Conservation (phyloP, 2,329 filamentous ascomycete genomes). For the Hypoxylon sp. region DNA sequence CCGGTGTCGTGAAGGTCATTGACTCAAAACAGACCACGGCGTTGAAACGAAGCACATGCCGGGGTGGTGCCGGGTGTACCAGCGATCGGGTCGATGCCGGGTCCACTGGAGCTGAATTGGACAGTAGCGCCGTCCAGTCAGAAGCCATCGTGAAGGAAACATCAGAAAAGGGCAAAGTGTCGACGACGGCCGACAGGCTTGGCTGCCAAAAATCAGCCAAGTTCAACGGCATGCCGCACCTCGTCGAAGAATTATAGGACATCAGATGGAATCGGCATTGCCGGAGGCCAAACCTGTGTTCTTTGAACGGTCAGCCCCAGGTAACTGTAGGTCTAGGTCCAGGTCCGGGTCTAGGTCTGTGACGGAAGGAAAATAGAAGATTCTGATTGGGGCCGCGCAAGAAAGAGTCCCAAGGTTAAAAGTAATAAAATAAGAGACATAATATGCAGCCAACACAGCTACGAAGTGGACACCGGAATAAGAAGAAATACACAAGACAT, state of each 20-base stretch:
- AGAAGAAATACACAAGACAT: slow-evolving; percentile 7
- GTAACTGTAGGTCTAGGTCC: slow-evolving; percentile 9
- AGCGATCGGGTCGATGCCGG: slow-evolving; percentile 7
- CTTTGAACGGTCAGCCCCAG: slow-evolving; percentile 29
- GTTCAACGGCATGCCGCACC: slow-evolving; percentile 37
- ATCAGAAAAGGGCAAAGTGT: slow-evolving; percentile 39
- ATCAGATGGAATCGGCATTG: slow-evolving; percentile 31
- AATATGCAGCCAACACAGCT: slow-evolving; percentile 12
- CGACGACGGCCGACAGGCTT: slow-evolving; percentile 33
- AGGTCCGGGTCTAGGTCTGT: slow-evolving; percentile 28
- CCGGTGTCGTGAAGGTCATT: slow-evolving; percentile 15
- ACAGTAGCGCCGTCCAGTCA: slow-evolving; percentile 27
- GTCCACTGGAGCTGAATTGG: slow-evolving; percentile 23
- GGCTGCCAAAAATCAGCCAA: slow-evolving; percentile 35
- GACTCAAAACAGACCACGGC: slow-evolving; percentile 25
- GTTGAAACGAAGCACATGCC: slow-evolving; percentile 12
- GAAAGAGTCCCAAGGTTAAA: slow-evolving; percentile 25
- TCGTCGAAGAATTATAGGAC: slow-evolving; percentile 34
- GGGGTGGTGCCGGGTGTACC: slow-evolving; percentile 11
- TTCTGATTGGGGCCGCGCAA: slow-evolving; percentile 36
- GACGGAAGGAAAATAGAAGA: slow-evolving; percentile 9
- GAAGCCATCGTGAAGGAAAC: slow-evolving; percentile 26
- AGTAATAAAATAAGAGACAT: slow-evolving; percentile 15
- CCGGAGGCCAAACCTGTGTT: slow-evolving; percentile 34
- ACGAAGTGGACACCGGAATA: slow-evolving; percentile 33